phyloP scores from a whole-genome alignment of 257 asterid genomes.

The Ehretia macrophylla region DNA sequence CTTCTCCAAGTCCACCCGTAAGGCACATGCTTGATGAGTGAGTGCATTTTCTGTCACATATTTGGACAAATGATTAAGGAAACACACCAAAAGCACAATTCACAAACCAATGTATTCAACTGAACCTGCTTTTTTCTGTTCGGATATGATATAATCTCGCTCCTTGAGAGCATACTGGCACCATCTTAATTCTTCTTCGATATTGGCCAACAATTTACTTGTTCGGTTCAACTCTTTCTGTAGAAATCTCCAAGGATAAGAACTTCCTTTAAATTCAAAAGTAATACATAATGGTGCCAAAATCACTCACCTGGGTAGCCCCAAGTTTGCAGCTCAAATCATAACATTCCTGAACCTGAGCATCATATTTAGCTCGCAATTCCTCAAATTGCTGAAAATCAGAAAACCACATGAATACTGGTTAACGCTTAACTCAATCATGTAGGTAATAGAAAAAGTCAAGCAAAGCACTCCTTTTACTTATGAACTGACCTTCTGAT shows the following conservation, averaged over 20 bases:
- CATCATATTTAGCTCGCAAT: conserved; percentile 49
- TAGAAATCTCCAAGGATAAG: conserved; percentile 27
- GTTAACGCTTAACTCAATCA: neutral
- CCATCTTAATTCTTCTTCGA: conserved; percentile 53
- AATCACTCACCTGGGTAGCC: conserved; percentile 50
- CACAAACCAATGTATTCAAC: neutral
- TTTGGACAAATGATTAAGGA: neutral
- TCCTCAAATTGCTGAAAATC: conserved; percentile 53
- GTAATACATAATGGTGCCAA: neutral
- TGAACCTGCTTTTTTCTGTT: conserved; percentile 76
- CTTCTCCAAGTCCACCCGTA: conserved; percentile 78
- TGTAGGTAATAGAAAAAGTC: conserved; percentile 2
- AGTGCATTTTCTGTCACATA: conserved; percentile 57
- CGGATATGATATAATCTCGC: conserved; percentile 69
- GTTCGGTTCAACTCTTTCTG: conserved; percentile 65
- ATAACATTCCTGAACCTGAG: conserved; percentile 56
- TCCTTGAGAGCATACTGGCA: conserved; percentile 64
- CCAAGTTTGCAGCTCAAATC: conserved; percentile 55
- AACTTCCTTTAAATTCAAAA: conserved; percentile 2
- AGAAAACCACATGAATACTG: neutral
- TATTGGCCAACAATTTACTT: conserved; percentile 37
- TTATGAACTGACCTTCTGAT: conserved; percentile 46
- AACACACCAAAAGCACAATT: neutral
- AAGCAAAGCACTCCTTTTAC: conserved; percentile 5
- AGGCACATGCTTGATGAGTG: conserved; percentile 75